These are phyloP conservation scores for Sclerotinia borealis DNA, from an alignment of 2,329 filamentous ascomycete species.

Conservation along the genomic window DNA sequence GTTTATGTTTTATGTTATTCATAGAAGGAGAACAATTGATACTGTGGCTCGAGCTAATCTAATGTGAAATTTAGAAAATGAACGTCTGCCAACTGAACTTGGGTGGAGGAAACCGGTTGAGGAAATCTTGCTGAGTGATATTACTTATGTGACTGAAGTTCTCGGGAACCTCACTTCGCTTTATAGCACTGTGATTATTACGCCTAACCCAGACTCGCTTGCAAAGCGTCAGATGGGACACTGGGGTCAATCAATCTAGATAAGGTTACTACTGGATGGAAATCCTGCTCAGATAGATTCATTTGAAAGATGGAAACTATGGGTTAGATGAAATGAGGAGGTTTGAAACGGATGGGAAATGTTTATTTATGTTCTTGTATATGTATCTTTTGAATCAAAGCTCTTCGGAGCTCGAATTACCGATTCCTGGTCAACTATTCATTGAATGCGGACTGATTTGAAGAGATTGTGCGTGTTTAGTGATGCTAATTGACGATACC, in stretches of 20 bases:
- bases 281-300: not conserved
- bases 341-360: no score
- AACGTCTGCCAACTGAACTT: not conserved
- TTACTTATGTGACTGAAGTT: not conserved
- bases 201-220: not conserved
- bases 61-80: not conserved
- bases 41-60: not conserved
- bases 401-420: no score
- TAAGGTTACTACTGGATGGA: not conserved
- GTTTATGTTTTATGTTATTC: not conserved
- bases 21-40: no score
- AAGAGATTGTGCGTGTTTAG: no score
- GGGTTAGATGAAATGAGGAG: not conserved
- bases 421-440: no score
- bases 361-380: no score
- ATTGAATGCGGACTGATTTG: no score
- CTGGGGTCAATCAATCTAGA: not conserved
- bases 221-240: not conserved
- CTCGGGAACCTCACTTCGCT: not conserved
- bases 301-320: not conserved
- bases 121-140: not conserved
- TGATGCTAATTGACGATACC: no score
- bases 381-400: no score
- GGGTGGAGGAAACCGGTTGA: not conserved
- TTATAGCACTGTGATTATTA: not conserved